Percentiles rank a stretch among this genome's conserved stretches.
phyloP scores from a whole-genome alignment of 2,329 filamentous ascomycete genomes.

The Pezicula neosporulosa region DNA sequence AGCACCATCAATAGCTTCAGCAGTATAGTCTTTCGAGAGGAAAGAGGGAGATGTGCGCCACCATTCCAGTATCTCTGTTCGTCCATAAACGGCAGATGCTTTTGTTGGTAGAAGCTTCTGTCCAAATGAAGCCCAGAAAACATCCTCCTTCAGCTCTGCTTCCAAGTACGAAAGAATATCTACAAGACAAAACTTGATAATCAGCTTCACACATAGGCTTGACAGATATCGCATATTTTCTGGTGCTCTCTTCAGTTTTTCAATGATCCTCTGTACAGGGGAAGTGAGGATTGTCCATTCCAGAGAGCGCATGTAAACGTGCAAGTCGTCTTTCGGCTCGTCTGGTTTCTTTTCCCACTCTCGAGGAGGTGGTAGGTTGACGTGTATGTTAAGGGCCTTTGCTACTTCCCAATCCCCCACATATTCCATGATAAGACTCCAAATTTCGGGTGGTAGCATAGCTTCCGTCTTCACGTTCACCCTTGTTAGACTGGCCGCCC shows the following conservation, averaged over 20 bases:
- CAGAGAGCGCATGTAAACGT: constrained; percentile 72
- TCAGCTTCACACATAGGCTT: constrained; percentile 77
- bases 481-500: constrained; percentile 37
- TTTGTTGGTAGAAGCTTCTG: constrained; percentile 81
- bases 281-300: constrained; percentile 82
- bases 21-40: constrained; percentile 73
- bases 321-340: constrained; percentile 59
- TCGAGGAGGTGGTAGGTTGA: constrained; percentile 67
- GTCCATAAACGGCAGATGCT: constrained; percentile 81
- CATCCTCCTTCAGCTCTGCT: constrained; percentile 63
- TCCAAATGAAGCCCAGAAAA: constrained; percentile 85
- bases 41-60: constrained; percentile 85
- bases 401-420: constrained; percentile 90
- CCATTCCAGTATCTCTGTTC: constrained; percentile 82
- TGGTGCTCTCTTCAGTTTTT: constrained; percentile 68
- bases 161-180: constrained; percentile 73
- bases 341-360: constrained; percentile 67
- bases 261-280: constrained; percentile 67
- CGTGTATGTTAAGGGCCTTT: constrained; percentile 75
- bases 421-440: constrained; percentile 82
- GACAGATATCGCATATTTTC: constrained; percentile 70
- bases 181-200: constrained; percentile 86
- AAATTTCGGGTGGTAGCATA: constrained; percentile 77
- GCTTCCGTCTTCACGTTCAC: constrained; percentile 33
- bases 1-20: constrained; percentile 81